Base-by-base conservation (phyloP, 352 stramenopile species). In the Phytophthora capsici region DNA sequence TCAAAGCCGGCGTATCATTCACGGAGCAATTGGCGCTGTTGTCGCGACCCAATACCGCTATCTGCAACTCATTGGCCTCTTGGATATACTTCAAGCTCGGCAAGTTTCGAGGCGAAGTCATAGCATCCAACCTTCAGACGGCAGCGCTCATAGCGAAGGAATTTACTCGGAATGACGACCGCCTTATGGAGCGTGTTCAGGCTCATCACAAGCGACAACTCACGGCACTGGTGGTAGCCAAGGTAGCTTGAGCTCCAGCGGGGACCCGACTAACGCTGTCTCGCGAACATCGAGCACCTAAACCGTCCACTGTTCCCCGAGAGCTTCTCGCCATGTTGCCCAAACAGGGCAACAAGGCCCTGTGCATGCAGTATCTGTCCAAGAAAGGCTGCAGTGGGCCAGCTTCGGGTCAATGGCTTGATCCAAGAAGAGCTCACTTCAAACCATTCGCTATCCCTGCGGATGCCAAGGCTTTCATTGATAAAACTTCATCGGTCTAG, bases 321-420 rank as follows among this genome's bases (percentile, higher is more conserved):
- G 41, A 61, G 3, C 23, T 67, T 12, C 12, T 43, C 22, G 32
- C 19, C 0, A 3, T 56, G 19, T 14, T 67, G 0, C 52, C 60
- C 0, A 69, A 63, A 23, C 51, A 68, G 36, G 43, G 34, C 17
- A 17, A 20, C 19, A 68, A 43, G 26, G 6, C 22, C 4, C 36
- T 63, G n/a, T 69, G 60, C 36, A 63, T 63, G 60, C 45, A 44
- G 1, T 69, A 63, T 13, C 8, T 69, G 0, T 63, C 51, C 1
- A 62, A 57, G 26, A 53, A 57, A 14, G 44, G 51, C 58, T 45
- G 20, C 40, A 19, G 2, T 0, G 53, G 43, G 6, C 41, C 53
- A 28, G 19, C 30, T 5, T 41, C 26, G 30, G 53, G 53, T 3
- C 12, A 46, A 17, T 61, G 53, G 13, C 53, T 61, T n/a, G 41